phyloP scores from a whole-genome alignment of 1,284 basidiomycete species.

The Vanrija sp. region DNA sequence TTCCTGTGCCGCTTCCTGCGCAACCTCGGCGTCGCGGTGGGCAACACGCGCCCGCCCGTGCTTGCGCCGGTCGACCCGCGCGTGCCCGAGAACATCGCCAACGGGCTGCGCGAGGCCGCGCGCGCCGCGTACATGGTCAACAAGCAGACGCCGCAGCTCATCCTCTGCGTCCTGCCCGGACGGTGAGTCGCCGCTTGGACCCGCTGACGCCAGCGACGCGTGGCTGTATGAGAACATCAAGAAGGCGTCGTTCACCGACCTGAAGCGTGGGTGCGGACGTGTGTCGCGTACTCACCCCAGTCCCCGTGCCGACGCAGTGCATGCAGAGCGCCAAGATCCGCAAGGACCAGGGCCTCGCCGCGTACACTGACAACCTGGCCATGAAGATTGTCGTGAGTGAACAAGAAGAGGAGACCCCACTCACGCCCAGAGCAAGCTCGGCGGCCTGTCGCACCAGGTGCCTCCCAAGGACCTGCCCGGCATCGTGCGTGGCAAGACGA shows the following conservation, averaged over 20 bases:
- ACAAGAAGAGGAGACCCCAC: not conserved
- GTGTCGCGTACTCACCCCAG: conserved; percentile 8
- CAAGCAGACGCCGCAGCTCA: conserved; percentile 42
- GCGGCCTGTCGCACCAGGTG: conserved; percentile 48
- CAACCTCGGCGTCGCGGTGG: conserved; percentile 30
- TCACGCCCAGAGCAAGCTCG: conserved; percentile 47
- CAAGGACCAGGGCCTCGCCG: conserved; percentile 34
- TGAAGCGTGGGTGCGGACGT: conserved; percentile 23
- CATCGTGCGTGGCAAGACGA: conserved; percentile 34
- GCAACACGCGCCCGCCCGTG: conserved; percentile 26
- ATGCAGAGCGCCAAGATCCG: conserved; percentile 46
- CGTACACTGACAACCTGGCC: conserved; percentile 49
- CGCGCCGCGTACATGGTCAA: conserved; percentile 32
- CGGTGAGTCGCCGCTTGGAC: conserved; percentile 16
- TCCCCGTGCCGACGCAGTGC: conserved; percentile 44
- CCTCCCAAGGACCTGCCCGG: conserved; percentile 38
- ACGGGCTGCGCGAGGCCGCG: conserved; percentile 26
- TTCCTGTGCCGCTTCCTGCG: conserved; percentile 21
- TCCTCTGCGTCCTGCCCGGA: conserved; percentile 44
- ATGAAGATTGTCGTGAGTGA: conserved; percentile 38
- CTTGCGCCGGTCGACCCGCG: conserved; percentile 33
- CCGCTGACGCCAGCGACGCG: conserved; percentile 24
- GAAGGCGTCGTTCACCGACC: conserved; percentile 39
- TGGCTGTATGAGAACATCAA: conserved; percentile 51
- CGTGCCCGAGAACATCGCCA: conserved; percentile 5